Conservation (phyloP, 225 moss, liverwort and hornwort genomes). For the Neckera pumila region DNA sequence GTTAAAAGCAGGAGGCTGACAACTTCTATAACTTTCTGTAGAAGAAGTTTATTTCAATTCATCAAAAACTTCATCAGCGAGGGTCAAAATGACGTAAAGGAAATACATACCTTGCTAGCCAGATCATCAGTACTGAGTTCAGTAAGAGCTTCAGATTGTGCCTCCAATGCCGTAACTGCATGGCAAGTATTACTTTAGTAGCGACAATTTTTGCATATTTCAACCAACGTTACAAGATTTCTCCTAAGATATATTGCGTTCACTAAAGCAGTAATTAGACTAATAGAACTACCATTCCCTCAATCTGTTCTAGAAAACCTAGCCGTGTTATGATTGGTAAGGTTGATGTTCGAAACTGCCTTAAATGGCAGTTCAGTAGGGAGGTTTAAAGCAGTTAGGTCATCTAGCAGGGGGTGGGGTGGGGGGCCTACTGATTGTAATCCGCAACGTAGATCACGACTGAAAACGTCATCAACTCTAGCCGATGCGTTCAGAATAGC, state of each 20-base stretch:
- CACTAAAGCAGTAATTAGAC: neutral
- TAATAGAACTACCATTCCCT: neutral
- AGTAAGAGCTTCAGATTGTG: constrained; percentile 79
- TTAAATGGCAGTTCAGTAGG: neutral
- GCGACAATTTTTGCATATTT: neutral
- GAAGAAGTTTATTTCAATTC: neutral
- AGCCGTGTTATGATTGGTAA: no score
- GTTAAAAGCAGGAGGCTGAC: neutral
- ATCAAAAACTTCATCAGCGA: neutral
- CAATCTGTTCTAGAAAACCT: neutral
- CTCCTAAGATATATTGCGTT: neutral
- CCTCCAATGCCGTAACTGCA: constrained; percentile 80
- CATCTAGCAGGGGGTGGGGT: neutral
- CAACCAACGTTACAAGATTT: neutral
- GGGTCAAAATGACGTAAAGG: neutral
- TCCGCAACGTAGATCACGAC: neutral
- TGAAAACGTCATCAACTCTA: neutral
- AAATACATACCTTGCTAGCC: constrained; percentile 61
- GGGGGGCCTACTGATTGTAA: neutral
- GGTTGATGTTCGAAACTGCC: neutral
- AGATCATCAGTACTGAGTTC: constrained; percentile 94
- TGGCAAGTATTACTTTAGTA: neutral
- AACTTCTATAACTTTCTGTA: neutral
- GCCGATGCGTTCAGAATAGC: neutral
- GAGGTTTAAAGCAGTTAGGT: neutral